Conservation (phyloP, 176 grass and related monocot species). For the bread wheat (Triticum aestivum) region IWGSC_CS_RefSeq_v2.1 NC_057805.1:502839193-502839692, state of each 20-base stretch:
- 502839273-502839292: background rate
- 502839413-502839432: background rate
- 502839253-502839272: no score
- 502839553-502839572: background rate
- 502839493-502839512: background rate
- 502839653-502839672: constrained; percentile 46
- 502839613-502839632: background rate
- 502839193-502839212: constrained; percentile 47
- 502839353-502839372: background rate
- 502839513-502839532: background rate
- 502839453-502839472: background rate
- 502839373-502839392: background rate
- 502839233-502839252: no score
- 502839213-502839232: constrained; percentile 38
- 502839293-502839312: constrained; percentile 14
- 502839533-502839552: background rate
- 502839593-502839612: background rate
- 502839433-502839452: background rate
- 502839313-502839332: background rate
- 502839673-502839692: constrained; percentile 68
- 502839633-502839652: background rate
- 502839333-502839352: constrained; percentile 9
- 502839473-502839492: background rate
- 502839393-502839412: background rate
- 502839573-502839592: background rate